A percentile compares a stretch with the other conserved stretches of the same genome.
phyloP scores from a whole-genome alignment of 768 basidiomycete species.

The Xerocomus spinulosus region DNA sequence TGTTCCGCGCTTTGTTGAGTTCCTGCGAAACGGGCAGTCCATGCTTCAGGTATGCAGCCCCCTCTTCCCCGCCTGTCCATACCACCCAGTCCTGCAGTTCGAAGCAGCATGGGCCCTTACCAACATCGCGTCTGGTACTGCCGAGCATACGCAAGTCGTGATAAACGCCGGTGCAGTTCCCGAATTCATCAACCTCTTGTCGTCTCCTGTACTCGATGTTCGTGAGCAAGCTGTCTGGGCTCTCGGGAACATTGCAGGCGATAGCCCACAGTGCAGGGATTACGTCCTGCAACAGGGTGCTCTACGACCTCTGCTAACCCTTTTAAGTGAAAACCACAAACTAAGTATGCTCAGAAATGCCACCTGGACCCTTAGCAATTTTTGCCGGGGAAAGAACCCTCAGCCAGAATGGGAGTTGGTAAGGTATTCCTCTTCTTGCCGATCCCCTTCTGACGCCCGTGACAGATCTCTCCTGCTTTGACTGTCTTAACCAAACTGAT shows the following conservation, averaged over 20 bases:
- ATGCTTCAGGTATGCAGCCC: constrained; percentile 69
- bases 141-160: constrained; percentile 97
- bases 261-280: constrained; percentile 95
- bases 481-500: constrained; percentile 97
- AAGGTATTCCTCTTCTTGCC: constrained; percentile 7
- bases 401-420: constrained; percentile 98
- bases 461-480: constrained; percentile 91
- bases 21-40: constrained; percentile 72
- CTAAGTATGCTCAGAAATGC: constrained; percentile 98
- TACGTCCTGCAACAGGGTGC: constrained; percentile 94
- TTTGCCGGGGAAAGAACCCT: constrained; percentile 96
- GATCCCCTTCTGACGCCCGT: constrained; percentile 13
- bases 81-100: constrained; percentile 50
- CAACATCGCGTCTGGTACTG: constrained; percentile 97
- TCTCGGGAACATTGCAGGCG: constrained; percentile 97
- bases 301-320: constrained; percentile 81
- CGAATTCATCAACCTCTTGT: constrained; percentile 93
- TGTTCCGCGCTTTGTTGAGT: constrained; percentile 95
- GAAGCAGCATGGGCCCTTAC: constrained; percentile 98
- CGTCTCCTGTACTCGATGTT: constrained; percentile 92
- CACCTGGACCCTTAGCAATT: constrained; percentile 99
- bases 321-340: constrained; percentile 96
- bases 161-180: constrained; percentile 93
- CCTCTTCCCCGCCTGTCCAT: constrained; percentile 3
- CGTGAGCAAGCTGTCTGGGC: constrained; percentile 99